A percentile compares a stretch with the other conserved stretches of the same genome.
Conservation (phyloP, 148 eudicot genomes). For the Silene uniflora region DNA sequence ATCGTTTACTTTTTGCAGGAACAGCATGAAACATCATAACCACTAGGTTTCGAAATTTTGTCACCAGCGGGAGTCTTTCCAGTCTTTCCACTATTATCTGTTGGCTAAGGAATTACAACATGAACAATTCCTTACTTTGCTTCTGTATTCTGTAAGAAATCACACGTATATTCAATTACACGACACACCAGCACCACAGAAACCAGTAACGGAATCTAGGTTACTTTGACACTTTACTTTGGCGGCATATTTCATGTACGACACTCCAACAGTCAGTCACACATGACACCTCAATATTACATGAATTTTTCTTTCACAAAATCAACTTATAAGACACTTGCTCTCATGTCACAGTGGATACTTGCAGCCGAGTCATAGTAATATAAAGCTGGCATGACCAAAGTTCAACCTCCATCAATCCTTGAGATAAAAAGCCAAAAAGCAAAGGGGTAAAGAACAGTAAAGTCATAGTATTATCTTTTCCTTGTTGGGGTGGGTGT, state of each 20-base stretch:
- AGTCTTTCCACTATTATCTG: constrained; percentile 45
- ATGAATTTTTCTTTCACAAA: background rate
- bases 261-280: no score
- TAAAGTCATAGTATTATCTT: no score
- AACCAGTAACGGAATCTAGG: no score
- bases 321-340: background rate
- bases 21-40: constrained; percentile 29
- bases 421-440: background rate
- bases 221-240: no score
- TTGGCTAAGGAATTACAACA: constrained; percentile 41
- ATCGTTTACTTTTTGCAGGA: constrained; percentile 40
- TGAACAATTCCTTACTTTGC: constrained; percentile 46
- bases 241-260: background rate
- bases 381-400: background rate
- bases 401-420: background rate
- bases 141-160: constrained; percentile 13
- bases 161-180: background rate
- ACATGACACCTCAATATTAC: no score
- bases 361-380: no score
- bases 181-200: no score
- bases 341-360: background rate
- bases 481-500: no score
- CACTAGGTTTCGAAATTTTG: constrained; percentile 39
- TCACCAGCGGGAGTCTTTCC: constrained; percentile 14
- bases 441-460: no score